These are phyloP conservation scores for Leccinellum albellum DNA, from an alignment of 768 basidiomycete species.

Conservation along the genomic window DNA sequence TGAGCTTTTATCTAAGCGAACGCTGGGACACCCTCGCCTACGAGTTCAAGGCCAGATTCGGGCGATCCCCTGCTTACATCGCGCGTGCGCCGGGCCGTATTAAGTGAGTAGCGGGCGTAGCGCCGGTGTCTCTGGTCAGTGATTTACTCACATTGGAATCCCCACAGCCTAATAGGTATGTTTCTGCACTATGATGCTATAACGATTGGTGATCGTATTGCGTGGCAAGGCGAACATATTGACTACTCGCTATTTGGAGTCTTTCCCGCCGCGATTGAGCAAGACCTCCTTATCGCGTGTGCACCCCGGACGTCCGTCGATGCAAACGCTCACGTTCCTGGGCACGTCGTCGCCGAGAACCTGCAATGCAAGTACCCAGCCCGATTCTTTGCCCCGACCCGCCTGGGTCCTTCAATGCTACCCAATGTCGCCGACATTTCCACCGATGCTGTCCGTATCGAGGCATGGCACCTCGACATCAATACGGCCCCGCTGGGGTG, in stretches of 20 bases:
- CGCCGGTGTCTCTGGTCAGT: not conserved
- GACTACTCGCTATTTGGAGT: constrained; percentile 84
- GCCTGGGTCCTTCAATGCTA: constrained; percentile 11
- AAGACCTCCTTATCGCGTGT: constrained; percentile 78
- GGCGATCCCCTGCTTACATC: constrained; percentile 64
- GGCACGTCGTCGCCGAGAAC: constrained; percentile 62
- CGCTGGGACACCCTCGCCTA: constrained; percentile 61
- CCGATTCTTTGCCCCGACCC: constrained; percentile 55
- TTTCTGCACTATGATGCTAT: not conserved
- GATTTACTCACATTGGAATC: not conserved
- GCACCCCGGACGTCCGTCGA: constrained; percentile 37
- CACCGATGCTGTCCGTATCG: constrained; percentile 35
- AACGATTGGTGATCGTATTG: not conserved
- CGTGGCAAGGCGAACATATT: constrained; percentile 70
- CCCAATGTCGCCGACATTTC: constrained; percentile 31
- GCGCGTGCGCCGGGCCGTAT: constrained; percentile 77
- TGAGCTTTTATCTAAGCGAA: constrained; percentile 28
- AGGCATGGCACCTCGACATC: constrained; percentile 73
- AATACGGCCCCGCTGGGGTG: constrained; percentile 60
- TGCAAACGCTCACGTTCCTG: constrained; percentile 33
- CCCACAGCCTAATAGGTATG: constrained; percentile 34
- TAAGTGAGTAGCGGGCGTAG: constrained; percentile 46
- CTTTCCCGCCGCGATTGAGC: constrained; percentile 79
- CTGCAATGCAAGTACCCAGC: constrained; percentile 55
- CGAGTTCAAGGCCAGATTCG: constrained; percentile 63